These are phyloP conservation scores for Eucalyptus tenuipes DNA, from an alignment of 345 rosid genomes.

Conservation along the genomic window DNA sequence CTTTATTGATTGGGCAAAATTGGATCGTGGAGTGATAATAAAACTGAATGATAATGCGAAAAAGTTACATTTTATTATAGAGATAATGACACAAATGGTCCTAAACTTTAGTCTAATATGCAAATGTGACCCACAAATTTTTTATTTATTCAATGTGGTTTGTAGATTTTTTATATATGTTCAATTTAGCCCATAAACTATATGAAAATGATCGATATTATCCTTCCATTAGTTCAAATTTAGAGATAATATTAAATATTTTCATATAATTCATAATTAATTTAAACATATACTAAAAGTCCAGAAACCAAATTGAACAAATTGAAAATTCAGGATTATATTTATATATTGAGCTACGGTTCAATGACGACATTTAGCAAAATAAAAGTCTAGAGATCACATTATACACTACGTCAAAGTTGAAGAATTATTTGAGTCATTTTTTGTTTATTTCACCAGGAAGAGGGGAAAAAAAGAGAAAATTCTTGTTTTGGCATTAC, in stretches of 20 bases:
- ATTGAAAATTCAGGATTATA: no score
- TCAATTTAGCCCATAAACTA: no score
- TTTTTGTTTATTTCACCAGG: background rate
- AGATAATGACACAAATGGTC: background rate
- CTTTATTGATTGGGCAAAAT: background rate
- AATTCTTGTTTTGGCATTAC: background rate
- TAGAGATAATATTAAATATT: rapidly evolving
- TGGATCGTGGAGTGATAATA: background rate
- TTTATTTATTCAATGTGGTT: background rate
- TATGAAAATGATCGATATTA: background rate
- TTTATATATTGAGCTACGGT: background rate
- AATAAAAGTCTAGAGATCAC: no score
- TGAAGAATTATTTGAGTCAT: background rate
- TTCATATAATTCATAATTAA: background rate
- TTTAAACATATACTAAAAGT: no score
- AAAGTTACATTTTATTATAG: background rate
- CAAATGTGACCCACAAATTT: no score
- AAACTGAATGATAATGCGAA: background rate
- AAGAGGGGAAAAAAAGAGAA: background rate
- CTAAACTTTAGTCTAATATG: no score
- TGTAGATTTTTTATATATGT: no score
- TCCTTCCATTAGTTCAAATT: no score
- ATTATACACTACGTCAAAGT: rapidly evolving
- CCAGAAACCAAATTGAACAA: rapidly evolving
- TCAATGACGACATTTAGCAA: background rate